A percentile compares a stretch with the other conserved stretches of the same genome.
Conservation (phyloP, 2,329 filamentous ascomycete species). For the Hypoxylon sp. region DNA sequence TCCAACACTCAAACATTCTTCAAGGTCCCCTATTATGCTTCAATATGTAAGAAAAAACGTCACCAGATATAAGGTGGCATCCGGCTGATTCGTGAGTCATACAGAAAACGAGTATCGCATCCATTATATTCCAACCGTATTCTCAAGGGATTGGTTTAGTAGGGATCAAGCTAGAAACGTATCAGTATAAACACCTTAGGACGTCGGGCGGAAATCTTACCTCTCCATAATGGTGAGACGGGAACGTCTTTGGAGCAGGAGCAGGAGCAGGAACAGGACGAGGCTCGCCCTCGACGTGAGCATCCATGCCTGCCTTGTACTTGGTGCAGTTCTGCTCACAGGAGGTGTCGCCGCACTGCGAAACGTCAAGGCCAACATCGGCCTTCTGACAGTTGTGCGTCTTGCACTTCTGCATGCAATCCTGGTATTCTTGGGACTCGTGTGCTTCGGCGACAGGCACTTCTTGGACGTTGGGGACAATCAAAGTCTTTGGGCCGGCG, state of each 20-base stretch:
- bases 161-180: neutral
- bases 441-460: neutral
- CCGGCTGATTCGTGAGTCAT: constrained; percentile 26
- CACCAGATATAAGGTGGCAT: constrained; percentile 3
- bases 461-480: neutral
- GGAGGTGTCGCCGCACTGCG: constrained; percentile 28
- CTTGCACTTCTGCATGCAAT: constrained; percentile 28
- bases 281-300: neutral
- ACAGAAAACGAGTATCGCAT: constrained; percentile 16
- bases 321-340: constrained; percentile 27
- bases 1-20: neutral
- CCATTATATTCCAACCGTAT: neutral
- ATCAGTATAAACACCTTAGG: neutral
- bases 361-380: constrained; percentile 15
- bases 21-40: neutral
- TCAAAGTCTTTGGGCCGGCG: neutral
- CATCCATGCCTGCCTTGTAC: neutral
- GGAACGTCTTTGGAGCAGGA: neutral
- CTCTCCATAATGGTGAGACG: neutral
- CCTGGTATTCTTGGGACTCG: constrained; percentile 21
- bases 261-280: neutral
- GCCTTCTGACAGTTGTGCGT: constrained; percentile 35
- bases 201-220: neutral
- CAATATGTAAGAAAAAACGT: neutral
- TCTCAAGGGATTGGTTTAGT: neutral